These are phyloP conservation scores for Lactarius quietus DNA, from an alignment of 768 basidiomycete species.

Conservation along the genomic window DNA sequence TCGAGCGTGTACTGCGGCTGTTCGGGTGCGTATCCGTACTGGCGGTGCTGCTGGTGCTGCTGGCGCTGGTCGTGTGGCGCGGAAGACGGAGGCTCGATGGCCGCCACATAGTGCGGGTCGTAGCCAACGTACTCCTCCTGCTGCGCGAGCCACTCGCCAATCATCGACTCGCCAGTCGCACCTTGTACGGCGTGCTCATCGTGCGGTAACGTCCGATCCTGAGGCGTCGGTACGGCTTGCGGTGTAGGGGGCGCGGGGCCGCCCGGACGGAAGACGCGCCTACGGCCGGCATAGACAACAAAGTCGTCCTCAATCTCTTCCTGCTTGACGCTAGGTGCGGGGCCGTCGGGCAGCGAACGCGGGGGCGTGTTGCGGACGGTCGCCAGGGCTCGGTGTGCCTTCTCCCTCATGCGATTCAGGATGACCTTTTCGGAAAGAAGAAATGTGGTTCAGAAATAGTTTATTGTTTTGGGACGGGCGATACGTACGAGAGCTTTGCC, in stretches of 20 bases:
- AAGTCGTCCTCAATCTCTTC: slow-evolving; percentile 62
- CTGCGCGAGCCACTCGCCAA: slow-evolving; percentile 19
- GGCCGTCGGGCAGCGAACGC: slow-evolving; percentile 33
- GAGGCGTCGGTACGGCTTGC: neutral
- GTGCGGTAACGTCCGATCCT: neutral
- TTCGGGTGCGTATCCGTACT: slow-evolving; percentile 17
- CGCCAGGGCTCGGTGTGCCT: slow-evolving; percentile 56
- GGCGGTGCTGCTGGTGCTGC: slow-evolving; percentile 3
- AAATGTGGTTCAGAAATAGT: neutral
- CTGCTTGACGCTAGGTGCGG: slow-evolving; percentile 51
- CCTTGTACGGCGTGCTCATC: slow-evolving; percentile 7
- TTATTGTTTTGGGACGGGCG: neutral
- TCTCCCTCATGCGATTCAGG: slow-evolving; percentile 56
- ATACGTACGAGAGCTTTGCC: slow-evolving; percentile 58
- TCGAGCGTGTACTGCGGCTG: slow-evolving; percentile 20
- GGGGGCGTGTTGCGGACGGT: slow-evolving; percentile 37
- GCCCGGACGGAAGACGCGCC: slow-evolving; percentile 54
- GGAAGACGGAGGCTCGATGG: slow-evolving; percentile 8
- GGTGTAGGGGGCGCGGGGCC: slow-evolving; percentile 27
- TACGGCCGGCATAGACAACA: slow-evolving; percentile 65
- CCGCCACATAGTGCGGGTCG: slow-evolving; percentile 10
- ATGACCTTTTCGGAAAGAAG: slow-evolving; percentile 46
- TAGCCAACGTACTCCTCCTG: slow-evolving; percentile 12
- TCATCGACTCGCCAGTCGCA: neutral
- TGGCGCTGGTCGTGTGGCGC: neutral